A percentile compares a stretch with the other conserved stretches of the same genome.
These are phyloP conservation scores for Corymbia citriodora DNA, from an alignment of 441 rosid species.

Conservation along the genomic window DNA sequence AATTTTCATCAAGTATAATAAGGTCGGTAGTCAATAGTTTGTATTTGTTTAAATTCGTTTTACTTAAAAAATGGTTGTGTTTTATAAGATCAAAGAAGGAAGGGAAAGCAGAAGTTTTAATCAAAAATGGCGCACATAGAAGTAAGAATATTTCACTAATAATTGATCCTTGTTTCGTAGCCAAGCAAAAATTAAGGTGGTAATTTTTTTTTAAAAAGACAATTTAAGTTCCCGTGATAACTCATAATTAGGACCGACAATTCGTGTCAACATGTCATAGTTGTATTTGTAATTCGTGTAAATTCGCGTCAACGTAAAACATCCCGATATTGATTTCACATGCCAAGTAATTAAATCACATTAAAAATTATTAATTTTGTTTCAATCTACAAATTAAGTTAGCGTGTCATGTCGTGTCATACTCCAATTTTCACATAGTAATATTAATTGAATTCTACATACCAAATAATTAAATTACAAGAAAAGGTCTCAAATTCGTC, in stretches of 20 bases:
- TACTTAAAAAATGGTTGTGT: background rate
- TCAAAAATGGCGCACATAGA: background rate
- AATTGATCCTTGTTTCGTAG: background rate
- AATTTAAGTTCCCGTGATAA: background rate
- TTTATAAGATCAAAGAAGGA: too few species aligned
- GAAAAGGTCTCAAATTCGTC: background rate
- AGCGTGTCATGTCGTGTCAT: background rate
- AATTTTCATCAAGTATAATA: background rate
- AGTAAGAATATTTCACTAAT: background rate
- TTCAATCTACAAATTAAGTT: background rate
- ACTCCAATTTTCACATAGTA: rapidly evolving
- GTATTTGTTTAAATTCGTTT: background rate
- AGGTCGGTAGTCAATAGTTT: background rate
- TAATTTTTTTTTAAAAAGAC: background rate
- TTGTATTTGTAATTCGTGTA: background rate
- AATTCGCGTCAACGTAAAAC: rapidly evolving
- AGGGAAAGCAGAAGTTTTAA: background rate
- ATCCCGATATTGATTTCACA: background rate
- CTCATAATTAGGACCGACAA: background rate
- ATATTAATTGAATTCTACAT: background rate
- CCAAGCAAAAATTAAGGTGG: background rate
- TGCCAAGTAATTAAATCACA: too few species aligned
- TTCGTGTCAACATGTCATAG: background rate
- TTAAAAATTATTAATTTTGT: too few species aligned
- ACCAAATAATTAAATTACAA: background rate